Base-by-base conservation (phyloP, 768 basidiomycete genomes). In the Boletus tomentosulus region DNA sequence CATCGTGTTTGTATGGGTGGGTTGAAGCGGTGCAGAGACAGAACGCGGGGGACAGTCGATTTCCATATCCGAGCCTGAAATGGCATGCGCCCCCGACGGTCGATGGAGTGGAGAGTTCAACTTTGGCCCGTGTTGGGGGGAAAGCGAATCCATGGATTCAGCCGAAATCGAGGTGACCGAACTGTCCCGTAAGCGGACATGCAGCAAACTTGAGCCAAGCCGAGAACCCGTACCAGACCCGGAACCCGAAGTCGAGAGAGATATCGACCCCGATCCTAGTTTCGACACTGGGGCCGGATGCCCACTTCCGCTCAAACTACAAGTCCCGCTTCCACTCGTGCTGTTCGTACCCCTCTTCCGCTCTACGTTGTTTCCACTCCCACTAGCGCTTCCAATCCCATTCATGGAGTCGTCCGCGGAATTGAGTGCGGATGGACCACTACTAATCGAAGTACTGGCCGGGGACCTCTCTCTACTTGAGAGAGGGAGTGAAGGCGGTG, bases 131-230 rank as follows among this genome's bases (percentile, higher is more conserved):
- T 50, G 55, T 28, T 42, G 43, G 7, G 39, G 50, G 9, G 47
- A 50, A 30, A 51, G 46, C 5, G 65, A 66, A 34, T 59, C 64
- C 5, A 50, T 56, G 30, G 70, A 64, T 27, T 48, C 48, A 38
- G 49, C 53, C 37, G 67, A 69, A 43, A 68, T 35, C 39, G 68
- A 70, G 16, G 68, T 70, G n/a, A 51, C 68, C 6, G 70, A 70
- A 22, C 67, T 66, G 16, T 66, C 68, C 46, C 50, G 54, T 44
- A 70, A 44, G 55, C 61, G 59, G 51, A 50, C 35, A 24, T 44
- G 62, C 50, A 70, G 46, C 43, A 62, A 51, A 44, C 62, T 58
- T 48, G 61, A 60, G 48, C 65, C 57, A 43, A 69, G 58, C 13
- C 48, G 57, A 42, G 69, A 69, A 13, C 62, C 54, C 6, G 58